These are phyloP conservation scores for Microdochium trichocladiopsis DNA, from an alignment of 2,329 filamentous ascomycete species.

Conservation along the genomic window DNA sequence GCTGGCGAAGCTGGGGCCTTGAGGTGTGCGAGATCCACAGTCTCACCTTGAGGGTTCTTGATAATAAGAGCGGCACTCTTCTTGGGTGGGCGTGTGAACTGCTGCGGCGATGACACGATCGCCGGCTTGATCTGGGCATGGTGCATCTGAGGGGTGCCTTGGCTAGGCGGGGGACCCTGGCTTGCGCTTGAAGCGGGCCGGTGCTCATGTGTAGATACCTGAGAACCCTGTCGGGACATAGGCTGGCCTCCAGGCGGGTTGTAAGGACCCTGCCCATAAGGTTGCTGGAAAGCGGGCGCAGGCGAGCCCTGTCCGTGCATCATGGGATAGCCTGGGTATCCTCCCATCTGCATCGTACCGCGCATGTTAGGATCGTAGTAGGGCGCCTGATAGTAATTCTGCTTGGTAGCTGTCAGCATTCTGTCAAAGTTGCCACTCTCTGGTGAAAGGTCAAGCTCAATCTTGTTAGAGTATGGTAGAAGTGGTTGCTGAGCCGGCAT, in stretches of 20 bases:
- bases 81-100: constrained; percentile 41
- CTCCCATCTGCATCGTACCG: constrained; percentile 27
- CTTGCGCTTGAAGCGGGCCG: constrained; percentile 57
- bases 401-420: constrained; percentile 62
- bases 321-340: constrained; percentile 19
- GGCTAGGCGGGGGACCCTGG: constrained; percentile 53
- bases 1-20: constrained; percentile 52
- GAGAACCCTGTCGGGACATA: constrained; percentile 82
- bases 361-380: constrained; percentile 40
- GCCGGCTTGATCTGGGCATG: constrained; percentile 43
- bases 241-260: constrained; percentile 41
- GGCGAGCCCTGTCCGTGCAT: constrained; percentile 31
- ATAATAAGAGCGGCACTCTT: constrained; percentile 76
- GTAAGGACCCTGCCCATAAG: constrained; percentile 32
- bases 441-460: constrained; percentile 55
- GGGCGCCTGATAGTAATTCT: constrained; percentile 52
- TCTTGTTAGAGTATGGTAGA: constrained; percentile 14
- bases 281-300: constrained; percentile 36
- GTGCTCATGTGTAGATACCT: constrained; percentile 52
- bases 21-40: constrained; percentile 59
- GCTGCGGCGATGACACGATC: constrained; percentile 32
- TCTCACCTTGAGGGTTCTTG: constrained; percentile 75
- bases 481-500: constrained; percentile 14
- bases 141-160: constrained; percentile 55
- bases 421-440: constrained; percentile 65